These are phyloP conservation scores for Bonnemaisonia californica DNA, from an alignment of 31 red algal genomes.

Conservation along the genomic window DNA sequence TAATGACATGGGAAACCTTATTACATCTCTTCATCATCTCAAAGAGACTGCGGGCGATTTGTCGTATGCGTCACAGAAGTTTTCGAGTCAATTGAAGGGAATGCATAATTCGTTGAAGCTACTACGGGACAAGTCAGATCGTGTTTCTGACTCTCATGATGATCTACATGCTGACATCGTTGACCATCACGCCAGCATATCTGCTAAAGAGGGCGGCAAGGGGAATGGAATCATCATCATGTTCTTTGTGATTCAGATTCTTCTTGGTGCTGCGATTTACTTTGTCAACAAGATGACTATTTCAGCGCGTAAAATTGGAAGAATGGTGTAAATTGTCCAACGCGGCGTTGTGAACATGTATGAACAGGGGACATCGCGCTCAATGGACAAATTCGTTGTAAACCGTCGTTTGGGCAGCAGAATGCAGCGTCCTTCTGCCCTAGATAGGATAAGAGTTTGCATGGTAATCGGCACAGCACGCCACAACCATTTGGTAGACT, in stretches of 20 bases:
- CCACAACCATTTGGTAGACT: no score
- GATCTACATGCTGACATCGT: conserved; percentile 65
- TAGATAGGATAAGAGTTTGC: not conserved
- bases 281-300: conserved; percentile 59
- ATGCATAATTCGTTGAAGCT: conserved; percentile 48
- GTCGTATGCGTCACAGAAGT: conserved; percentile 49
- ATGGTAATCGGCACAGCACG: no score
- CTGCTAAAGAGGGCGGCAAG: not conserved
- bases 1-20: conserved; percentile 32
- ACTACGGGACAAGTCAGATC: conserved; percentile 30
- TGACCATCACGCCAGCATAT: conserved; percentile 52
- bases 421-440: not conserved
- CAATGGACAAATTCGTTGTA: not conserved
- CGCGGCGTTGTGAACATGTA: not conserved
- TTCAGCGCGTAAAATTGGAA: conserved; percentile 54
- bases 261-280: conserved; percentile 43
- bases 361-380: not conserved
- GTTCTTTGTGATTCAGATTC: conserved; percentile 61
- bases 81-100: conserved; percentile 49
- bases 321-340: conserved; percentile 58
- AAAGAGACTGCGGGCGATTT: conserved; percentile 59
- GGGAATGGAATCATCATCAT: conserved; percentile 52
- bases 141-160: conserved; percentile 50
- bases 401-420: not conserved
- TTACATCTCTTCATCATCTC: conserved; percentile 32